Base-by-base conservation (phyloP, 805 yeast species). In the Osmozyma mogii region DNA sequence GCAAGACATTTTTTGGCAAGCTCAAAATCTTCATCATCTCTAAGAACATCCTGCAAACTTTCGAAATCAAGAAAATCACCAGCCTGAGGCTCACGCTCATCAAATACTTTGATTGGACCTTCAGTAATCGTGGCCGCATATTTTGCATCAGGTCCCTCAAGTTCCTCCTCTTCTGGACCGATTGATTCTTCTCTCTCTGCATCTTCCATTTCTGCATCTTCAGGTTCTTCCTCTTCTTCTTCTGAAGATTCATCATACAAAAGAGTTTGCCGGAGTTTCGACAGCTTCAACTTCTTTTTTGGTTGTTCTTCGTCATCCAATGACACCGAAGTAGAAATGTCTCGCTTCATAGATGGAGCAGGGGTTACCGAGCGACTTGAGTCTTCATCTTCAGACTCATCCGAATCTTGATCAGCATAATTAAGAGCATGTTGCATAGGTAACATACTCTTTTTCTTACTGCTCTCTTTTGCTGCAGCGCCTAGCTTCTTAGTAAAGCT, bases 11-110 rank as follows among this genome's bases (percentile, higher is more conserved):
- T 61, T 31, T 62, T 61, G 13, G 83, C 65, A 11, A 80, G 47
- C 21, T 47, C 50, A 27, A 76, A 56, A 51, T 87, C 96, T 49
- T 88, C 95, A 1, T 72, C 75, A 46, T 87, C 95, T 42, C 72
- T 74, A 5, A 87, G 54, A 3, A 74, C 33, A 2, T 52, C 47
- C 38, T 78, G 81, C 3, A 84, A 39, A 12, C 61, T 61, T 4
- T 56, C 59, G 14, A 85, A 44, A 25, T 70, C 75, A 16, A 58
- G 43, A 4, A 41, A 31, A 19, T 44, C 49, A 1, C 44, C 37
- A 3, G 47, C 39, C 9, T 38, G 36, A 3, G 53, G 47, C 22
- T 54, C 55, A 25, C 64, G 69, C 9, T 67, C 65, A 22, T 55
- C 68, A 33, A 61, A 75, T 2, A 80, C 85, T 0, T 85, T 68